Conservation (phyloP, 352 stramenopile genomes). For the Pythium plurisporium region DNA sequence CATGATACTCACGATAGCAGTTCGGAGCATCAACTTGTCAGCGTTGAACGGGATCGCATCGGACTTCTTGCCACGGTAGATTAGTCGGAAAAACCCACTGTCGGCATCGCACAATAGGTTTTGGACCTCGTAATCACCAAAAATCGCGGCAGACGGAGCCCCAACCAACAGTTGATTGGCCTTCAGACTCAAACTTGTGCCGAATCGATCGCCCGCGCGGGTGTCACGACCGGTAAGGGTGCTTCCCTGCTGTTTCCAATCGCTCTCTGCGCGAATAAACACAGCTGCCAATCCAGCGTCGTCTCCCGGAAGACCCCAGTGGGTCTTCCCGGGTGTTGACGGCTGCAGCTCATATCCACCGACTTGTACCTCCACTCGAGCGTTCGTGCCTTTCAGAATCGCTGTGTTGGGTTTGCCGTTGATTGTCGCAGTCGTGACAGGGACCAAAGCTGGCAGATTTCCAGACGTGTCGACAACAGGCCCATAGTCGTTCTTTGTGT, state of each 20-base stretch:
- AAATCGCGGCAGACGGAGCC: conserved; percentile 58
- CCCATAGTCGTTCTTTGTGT: conserved; percentile 71
- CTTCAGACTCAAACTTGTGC: conserved; percentile 61
- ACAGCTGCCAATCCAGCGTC: conserved; percentile 57
- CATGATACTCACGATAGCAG: conserved; percentile 50
- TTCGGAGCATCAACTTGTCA: conserved; percentile 36
- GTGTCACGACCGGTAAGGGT: conserved; percentile 55
- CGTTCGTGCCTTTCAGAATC: conserved; percentile 54
- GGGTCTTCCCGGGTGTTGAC: conserved; percentile 28
- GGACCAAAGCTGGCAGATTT: conserved; percentile 56
- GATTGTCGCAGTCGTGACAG: conserved; percentile 31
- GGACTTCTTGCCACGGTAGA: conserved; percentile 56
- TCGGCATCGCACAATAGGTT: conserved; percentile 73
- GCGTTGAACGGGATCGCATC: conserved; percentile 59
- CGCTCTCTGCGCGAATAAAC: conserved; percentile 62
- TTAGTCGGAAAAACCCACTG: conserved; percentile 55
- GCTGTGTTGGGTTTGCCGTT: conserved; percentile 21
- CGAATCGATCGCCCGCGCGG: conserved; percentile 63
- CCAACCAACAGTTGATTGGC: conserved; percentile 51
- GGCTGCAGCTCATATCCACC: conserved; percentile 44
- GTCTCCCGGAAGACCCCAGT: conserved; percentile 50
- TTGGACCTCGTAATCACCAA: conserved; percentile 69
- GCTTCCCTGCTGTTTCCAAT: conserved; percentile 71
- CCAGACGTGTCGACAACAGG: conserved; percentile 60
- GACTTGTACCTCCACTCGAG: conserved; percentile 41